Conservation (phyloP, 148 eudicot species). For the Cornus suecica region DNA sequence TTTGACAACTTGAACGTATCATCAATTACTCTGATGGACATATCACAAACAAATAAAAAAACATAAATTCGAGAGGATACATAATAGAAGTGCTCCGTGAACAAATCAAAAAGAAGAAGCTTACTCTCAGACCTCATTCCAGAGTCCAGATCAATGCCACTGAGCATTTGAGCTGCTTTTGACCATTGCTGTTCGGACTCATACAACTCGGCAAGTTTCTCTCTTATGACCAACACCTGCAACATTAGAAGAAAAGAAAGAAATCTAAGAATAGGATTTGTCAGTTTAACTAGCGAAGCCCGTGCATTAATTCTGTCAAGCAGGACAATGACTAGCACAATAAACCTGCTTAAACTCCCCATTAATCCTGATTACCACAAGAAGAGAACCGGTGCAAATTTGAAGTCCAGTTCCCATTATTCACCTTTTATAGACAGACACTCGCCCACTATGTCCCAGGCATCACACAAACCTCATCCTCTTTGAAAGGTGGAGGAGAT, state of each 20-base stretch:
- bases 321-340: not conserved
- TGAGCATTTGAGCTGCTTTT: constrained; percentile 97
- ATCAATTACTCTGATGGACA: constrained; percentile 74
- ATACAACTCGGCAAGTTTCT: constrained; percentile 85
- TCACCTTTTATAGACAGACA: too few relatives aligned
- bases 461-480: too few relatives aligned
- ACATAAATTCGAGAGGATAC: not conserved
- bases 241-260: too few relatives aligned
- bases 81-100: not conserved
- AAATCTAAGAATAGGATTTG: not conserved
- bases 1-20: constrained; percentile 84
- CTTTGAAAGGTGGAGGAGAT: too few relatives aligned
- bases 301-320: not conserved
- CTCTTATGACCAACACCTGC: constrained; percentile 88
- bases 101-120: not conserved
- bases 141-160: constrained; percentile 97
- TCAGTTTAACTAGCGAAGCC: not conserved
- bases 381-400: not conserved
- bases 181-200: constrained; percentile 98
- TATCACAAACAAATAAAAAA: not conserved
- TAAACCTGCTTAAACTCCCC: not conserved
- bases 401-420: too few relatives aligned
- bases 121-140: constrained; percentile 68
- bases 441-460: too few relatives aligned
- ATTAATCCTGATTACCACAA: not conserved